phyloP scores from a whole-genome alignment of 2,329 filamentous ascomycete species.

The Fusarium proliferatum region DNA sequence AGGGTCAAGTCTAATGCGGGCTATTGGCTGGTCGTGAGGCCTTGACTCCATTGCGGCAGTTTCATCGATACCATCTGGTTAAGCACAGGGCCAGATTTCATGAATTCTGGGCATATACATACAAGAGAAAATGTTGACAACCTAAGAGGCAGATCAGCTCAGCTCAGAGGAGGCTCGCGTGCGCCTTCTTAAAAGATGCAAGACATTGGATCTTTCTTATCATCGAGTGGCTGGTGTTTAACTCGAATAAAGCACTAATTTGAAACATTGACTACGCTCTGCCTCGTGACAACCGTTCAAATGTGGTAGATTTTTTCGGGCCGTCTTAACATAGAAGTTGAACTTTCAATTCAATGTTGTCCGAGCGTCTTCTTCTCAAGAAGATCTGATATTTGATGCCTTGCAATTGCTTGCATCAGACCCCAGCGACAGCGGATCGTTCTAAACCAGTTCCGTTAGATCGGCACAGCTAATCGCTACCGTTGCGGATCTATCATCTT shows the following conservation, averaged over 20 bases:
- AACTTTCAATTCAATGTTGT: background rate
- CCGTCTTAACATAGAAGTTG: constrained; percentile 10
- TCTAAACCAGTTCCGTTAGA: constrained; percentile 22
- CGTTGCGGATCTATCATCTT: background rate
- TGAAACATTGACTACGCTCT: background rate
- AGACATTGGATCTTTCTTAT: constrained; percentile 7
- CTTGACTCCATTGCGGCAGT: constrained; percentile 26
- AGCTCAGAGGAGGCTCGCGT: constrained; percentile 6
- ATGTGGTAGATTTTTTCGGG: background rate
- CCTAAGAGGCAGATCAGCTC: background rate
- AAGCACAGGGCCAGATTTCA: constrained; percentile 25
- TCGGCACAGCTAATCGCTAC: constrained; percentile 30
- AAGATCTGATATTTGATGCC: constrained; percentile 10
- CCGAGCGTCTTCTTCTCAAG: background rate
- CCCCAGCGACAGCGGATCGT: constrained; percentile 24
- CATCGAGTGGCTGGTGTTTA: constrained; percentile 27
- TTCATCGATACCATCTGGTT: constrained; percentile 36
- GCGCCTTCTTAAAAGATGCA: constrained; percentile 19
- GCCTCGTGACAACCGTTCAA: background rate
- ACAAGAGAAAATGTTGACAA: background rate
- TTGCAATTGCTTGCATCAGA: constrained; percentile 36
- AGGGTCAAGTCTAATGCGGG: constrained; percentile 7
- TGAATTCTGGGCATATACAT: background rate
- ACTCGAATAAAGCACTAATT: background rate
- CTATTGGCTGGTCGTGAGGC: constrained; percentile 37